A percentile compares a stretch with the other conserved stretches of the same genome.
Evolutionary conservation across 768 basidiomycete genomes (phyloP).

Genomic region (Russula griseocarnosa): DNA sequence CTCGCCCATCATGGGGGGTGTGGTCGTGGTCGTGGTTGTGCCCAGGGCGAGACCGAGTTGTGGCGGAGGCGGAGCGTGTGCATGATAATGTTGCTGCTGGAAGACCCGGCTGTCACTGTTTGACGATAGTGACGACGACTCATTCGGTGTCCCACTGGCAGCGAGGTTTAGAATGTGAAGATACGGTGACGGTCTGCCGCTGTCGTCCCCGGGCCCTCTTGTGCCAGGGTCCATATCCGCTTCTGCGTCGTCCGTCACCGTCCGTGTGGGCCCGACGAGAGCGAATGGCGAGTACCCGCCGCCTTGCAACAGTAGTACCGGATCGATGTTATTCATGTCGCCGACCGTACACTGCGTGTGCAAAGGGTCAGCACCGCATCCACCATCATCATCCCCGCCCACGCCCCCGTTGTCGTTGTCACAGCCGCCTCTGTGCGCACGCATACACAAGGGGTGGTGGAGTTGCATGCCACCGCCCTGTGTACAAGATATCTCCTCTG

Average conservation of each 20-base stretch:
- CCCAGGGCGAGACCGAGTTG: neutral
- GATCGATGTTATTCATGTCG: slow-evolving; percentile 19
- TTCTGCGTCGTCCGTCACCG: neutral
- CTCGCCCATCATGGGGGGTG: neutral
- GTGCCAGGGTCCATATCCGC: neutral
- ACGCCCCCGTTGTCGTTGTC: neutral
- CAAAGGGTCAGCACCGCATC: neutral
- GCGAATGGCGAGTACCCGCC: neutral
- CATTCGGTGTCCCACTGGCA: neutral
- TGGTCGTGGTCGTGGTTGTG: neutral
- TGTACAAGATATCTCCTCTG: neutral
- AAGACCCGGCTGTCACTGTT: neutral
- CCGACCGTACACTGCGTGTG: neutral
- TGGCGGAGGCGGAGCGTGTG: neutral
- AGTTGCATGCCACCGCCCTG: neutral
- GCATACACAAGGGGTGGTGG: neutral
- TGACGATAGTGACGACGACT: neutral
- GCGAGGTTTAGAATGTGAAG: neutral
- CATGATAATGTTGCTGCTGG: neutral
- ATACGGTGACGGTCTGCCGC: neutral
- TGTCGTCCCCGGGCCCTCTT: neutral
- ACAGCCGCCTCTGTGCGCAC: neutral
- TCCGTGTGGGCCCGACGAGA: neutral
- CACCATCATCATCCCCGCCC: too few relatives aligned
- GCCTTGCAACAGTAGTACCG: slow-evolving; percentile 13